Evolutionary conservation across 495 filamentous ascomycete species (phyloP).

Genomic region (Coniosporium apollinis): DNA sequence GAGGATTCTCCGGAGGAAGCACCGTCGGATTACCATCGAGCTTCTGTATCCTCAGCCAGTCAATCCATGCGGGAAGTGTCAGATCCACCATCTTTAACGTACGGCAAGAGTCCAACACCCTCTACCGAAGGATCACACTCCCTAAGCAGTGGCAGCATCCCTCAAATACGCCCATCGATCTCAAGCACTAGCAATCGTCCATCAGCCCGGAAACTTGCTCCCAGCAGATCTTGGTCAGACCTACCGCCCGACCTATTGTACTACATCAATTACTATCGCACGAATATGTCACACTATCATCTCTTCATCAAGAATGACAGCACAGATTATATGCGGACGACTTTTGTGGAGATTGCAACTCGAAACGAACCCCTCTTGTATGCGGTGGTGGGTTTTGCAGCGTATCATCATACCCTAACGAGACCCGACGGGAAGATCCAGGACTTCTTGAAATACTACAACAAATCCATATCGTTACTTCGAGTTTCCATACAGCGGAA

Average conservation of each 20-base stretch:
- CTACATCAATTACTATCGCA: slow-evolving; percentile 61
- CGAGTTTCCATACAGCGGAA: slow-evolving; percentile 51
- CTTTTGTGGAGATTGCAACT: slow-evolving; percentile 52
- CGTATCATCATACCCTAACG: slow-evolving; percentile 65
- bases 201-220: no score
- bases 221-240: slow-evolving; percentile 2
- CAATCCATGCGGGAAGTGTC: slow-evolving; percentile 14
- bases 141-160: no score
- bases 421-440: slow-evolving; percentile 52
- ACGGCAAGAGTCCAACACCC: slow-evolving; percentile 18
- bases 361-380: slow-evolving; percentile 71
- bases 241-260: slow-evolving; percentile 43
- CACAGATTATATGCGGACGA: slow-evolving; percentile 53
- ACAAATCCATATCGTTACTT: slow-evolving; percentile 63
- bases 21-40: slow-evolving; percentile 12
- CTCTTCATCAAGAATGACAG: slow-evolving; percentile 57
- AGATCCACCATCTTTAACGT: slow-evolving; percentile 16
- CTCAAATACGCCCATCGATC: no score
- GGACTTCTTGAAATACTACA: slow-evolving; percentile 79
- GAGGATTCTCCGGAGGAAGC: slow-evolving; percentile 31
- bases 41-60: slow-evolving; percentile 14
- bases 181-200: slow-evolving; percentile 4
- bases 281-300: slow-evolving; percentile 60
- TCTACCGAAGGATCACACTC: slow-evolving; percentile 19
- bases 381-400: slow-evolving; percentile 78